These are phyloP conservation scores for Chiua virens DNA, from an alignment of 768 basidiomycete genomes.

Conservation along the genomic window DNA sequence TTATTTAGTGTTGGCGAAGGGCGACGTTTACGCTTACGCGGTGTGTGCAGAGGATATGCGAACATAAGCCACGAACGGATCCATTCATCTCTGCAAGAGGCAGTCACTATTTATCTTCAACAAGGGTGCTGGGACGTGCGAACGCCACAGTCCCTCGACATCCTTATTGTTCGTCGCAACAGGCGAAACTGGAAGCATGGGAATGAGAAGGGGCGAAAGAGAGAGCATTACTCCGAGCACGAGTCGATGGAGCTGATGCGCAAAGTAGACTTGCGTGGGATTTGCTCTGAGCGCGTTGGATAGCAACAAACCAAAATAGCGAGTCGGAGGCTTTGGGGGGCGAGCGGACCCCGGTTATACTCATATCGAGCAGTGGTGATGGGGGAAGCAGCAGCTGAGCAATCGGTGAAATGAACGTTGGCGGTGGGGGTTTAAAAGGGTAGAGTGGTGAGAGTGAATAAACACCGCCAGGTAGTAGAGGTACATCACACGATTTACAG, in stretches of 20 bases:
- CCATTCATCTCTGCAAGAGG: conserved; percentile 1
- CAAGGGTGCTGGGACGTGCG: conserved; percentile 24
- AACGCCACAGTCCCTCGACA: conserved; percentile 35
- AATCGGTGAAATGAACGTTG: conserved; percentile 4
- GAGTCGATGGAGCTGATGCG: conserved; percentile 15
- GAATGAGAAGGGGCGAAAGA: conserved; percentile 15
- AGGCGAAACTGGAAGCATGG: conserved; percentile 17
- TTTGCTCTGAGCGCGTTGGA: conserved; percentile 50
- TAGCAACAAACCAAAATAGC: conserved; percentile 59
- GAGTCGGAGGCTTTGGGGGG: conserved; percentile 34
- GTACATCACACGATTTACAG: too few species aligned
- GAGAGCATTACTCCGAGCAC: conserved; percentile 18
- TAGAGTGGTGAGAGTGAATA: too few species aligned
- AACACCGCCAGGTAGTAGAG: too few species aligned
- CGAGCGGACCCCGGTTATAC: conserved; percentile 19
- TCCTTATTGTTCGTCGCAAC: conserved; percentile 32
- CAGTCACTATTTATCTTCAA: conserved; percentile 19
- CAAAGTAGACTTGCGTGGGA: conserved; percentile 16
- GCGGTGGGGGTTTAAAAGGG: conserved; percentile 28
- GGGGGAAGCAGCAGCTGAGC: background rate
- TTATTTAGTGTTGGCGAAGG: conserved; percentile 2
- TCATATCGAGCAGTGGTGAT: conserved; percentile 12
- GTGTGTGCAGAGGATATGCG: conserved; percentile 31
- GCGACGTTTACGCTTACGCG: conserved; percentile 28
- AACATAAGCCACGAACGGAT: conserved; percentile 13